Base-by-base conservation (phyloP, 2,329 filamentous ascomycete species). In the Botrytis byssoidea region DNA sequence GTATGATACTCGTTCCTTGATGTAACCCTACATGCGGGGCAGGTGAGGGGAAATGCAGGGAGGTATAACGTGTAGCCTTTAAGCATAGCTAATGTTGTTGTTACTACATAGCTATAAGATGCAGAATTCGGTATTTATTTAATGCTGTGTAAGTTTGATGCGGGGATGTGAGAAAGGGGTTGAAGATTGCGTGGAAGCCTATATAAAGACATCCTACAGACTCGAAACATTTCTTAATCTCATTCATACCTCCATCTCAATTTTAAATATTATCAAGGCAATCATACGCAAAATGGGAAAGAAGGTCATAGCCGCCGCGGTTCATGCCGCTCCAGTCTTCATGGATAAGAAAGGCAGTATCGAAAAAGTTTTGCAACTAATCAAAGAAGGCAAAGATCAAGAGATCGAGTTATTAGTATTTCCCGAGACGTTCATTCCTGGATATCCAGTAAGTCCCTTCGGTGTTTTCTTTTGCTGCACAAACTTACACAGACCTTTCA, bases 381-480 rank as follows among this genome's bases (percentile, higher is more conserved):
- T 70, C n/a, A 35, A 32, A 44, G 48, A 44, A 25, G 51, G 29
- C 3, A 60, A 70, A 44, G 37, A 44, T 18, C 10, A 70, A 59
- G 48, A n/a, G 25, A 44, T 70, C 3, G 67, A 70, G 14, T 46
- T 44, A 18, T 14, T 70, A 5, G 67, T 60, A 7, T 70, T 70
- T 12, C 67, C 67, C 10, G 67, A 70, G 16, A 70, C 67, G 25
- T 70, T 70, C 22, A n/a, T 70, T 9, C 67, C 67, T 60, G 67
- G 67, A 25, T 70, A 70, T 35, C 67, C 67, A 22, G 67, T 70
- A 35, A 16, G 8, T n/a, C 7, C 12, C 1, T 32, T 32, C 35
- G 25, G 0, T 7, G 2, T 5, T 42, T 8, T 16, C 14, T 3
- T 9, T 1, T 18, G n/a, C 14, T 57, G 1, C 5, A 7, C 10